Evolutionary conservation across 768 basidiomycete genomes (phyloP).

Genomic region (Termitomyces eurrhizus): DNA sequence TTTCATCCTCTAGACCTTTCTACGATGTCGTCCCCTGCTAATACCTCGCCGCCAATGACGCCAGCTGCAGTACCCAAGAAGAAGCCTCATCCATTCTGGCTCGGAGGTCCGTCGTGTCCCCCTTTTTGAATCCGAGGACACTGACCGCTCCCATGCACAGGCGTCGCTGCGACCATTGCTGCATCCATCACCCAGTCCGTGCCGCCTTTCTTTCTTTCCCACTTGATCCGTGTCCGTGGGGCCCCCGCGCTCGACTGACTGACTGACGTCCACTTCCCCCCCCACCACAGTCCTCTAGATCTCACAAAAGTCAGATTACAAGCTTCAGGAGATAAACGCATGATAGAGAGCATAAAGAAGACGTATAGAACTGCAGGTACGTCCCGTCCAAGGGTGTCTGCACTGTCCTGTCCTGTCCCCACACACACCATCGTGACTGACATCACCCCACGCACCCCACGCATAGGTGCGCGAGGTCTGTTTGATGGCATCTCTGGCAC

Average conservation of each 20-base stretch:
- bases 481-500: slow-evolving; percentile 88
- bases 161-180: slow-evolving; percentile 80
- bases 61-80: slow-evolving; percentile 37
- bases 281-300: slow-evolving; percentile 61
- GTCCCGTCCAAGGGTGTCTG: slow-evolving; percentile 5
- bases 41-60: neutral
- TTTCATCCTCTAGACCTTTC: slow-evolving; percentile 6
- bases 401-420: no score
- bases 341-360: slow-evolving; percentile 81
- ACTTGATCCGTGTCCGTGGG: no score
- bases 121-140: neutral
- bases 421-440: slow-evolving; percentile 9
- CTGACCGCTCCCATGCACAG: slow-evolving; percentile 29
- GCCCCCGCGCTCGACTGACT: no score
- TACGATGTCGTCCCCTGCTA: slow-evolving; percentile 13
- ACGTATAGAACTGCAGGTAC: slow-evolving; percentile 75
- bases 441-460: slow-evolving; percentile 16
- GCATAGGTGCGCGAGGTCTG: slow-evolving; percentile 58
- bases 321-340: slow-evolving; percentile 88
- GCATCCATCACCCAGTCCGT: slow-evolving; percentile 81
- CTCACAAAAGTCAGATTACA: slow-evolving; percentile 90
- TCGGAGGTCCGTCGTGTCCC: slow-evolving; percentile 53
- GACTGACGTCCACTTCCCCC: neutral
- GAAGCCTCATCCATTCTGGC: slow-evolving; percentile 82
- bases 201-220: slow-evolving; percentile 17